Percentiles rank a stretch among this genome's conserved stretches.
Conservation (phyloP, 352 stramenopile genomes). For the Phytophthora palmivora region DNA sequence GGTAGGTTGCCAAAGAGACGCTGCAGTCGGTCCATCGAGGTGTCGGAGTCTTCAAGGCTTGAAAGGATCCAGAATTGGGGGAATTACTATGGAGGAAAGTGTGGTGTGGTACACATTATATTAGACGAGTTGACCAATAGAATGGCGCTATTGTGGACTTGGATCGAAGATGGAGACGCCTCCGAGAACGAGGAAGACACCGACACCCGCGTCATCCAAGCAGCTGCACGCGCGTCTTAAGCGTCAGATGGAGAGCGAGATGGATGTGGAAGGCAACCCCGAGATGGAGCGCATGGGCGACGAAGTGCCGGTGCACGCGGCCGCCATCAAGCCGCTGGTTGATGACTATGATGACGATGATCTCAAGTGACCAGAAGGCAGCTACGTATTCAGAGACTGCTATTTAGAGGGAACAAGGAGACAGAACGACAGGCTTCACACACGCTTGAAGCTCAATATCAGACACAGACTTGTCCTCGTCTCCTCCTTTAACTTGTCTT, state of each 20-base stretch:
- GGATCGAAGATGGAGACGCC: conserved; percentile 70
- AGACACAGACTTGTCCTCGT: conserved; percentile 3
- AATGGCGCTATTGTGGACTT: neutral
- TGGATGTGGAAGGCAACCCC: conserved; percentile 64
- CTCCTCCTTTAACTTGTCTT: conserved; percentile 7
- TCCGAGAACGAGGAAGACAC: conserved; percentile 52
- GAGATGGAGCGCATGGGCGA: conserved; percentile 69
- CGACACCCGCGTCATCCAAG: conserved; percentile 41
- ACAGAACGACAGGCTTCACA: neutral
- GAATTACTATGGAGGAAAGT: conserved; percentile 5
- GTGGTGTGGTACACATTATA: conserved; percentile 23
- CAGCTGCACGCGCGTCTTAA: conserved; percentile 76
- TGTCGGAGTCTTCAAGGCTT: conserved; percentile 18
- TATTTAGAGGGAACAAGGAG: conserved; percentile 32
- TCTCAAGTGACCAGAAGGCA: conserved; percentile 29
- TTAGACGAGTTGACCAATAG: conserved; percentile 5
- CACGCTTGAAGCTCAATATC: conserved; percentile 11
- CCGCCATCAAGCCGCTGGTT: conserved; percentile 55
- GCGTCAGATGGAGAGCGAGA: conserved; percentile 77
- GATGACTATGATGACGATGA: conserved; percentile 87
- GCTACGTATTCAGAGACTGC: conserved; percentile 9
- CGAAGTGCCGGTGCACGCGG: conserved; percentile 66
- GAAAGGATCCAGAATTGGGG: conserved; percentile 39
- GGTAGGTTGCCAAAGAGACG: conserved; percentile 88
- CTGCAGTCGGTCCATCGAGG: conserved; percentile 82